phyloP scores from a whole-genome alignment of 768 basidiomycete species.

The Leccinum uliginosum region DNA sequence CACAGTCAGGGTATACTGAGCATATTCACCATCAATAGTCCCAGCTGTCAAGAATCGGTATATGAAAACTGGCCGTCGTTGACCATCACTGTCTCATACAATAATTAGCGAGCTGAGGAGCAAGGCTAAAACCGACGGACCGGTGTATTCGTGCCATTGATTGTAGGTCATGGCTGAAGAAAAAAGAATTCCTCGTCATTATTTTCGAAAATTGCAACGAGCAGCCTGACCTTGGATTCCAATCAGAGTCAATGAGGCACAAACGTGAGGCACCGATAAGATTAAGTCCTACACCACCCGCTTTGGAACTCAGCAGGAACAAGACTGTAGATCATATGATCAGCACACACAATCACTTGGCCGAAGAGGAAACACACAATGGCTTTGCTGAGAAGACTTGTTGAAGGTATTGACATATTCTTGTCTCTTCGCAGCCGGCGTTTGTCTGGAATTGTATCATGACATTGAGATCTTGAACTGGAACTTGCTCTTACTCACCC shows the following conservation, averaged over 20 bases:
- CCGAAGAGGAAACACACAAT: constrained; percentile 47
- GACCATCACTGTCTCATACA: constrained; percentile 68
- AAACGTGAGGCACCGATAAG: constrained; percentile 87
- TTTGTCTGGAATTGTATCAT: constrained; percentile 47
- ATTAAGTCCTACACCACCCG: constrained; percentile 93
- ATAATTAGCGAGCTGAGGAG: constrained; percentile 2
- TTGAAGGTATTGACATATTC: constrained; percentile 90
- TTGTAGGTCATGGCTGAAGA: constrained; percentile 78
- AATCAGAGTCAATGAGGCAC: constrained; percentile 85
- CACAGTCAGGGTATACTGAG: background rate
- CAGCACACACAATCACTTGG: background rate
- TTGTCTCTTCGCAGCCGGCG: constrained; percentile 71
- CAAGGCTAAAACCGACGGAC: constrained; percentile 35
- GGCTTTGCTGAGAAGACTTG: constrained; percentile 59
- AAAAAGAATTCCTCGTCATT: background rate
- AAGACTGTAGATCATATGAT: constrained; percentile 53
- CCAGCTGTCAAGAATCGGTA: constrained; percentile 85
- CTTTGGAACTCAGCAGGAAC: constrained; percentile 92
- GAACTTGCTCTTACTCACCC: constrained; percentile 45
- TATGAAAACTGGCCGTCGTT: constrained; percentile 86
- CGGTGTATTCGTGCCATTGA: constrained; percentile 97
- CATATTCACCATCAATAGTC: constrained; percentile 74
- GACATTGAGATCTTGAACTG: background rate
- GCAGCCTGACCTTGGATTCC: constrained; percentile 74
- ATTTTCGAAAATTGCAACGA: no score